A percentile compares a stretch with the other conserved stretches of the same genome.
Evolutionary conservation across 139 green algal genomes (phyloP).

Genomic region (Zygnema cylindricum): DNA sequence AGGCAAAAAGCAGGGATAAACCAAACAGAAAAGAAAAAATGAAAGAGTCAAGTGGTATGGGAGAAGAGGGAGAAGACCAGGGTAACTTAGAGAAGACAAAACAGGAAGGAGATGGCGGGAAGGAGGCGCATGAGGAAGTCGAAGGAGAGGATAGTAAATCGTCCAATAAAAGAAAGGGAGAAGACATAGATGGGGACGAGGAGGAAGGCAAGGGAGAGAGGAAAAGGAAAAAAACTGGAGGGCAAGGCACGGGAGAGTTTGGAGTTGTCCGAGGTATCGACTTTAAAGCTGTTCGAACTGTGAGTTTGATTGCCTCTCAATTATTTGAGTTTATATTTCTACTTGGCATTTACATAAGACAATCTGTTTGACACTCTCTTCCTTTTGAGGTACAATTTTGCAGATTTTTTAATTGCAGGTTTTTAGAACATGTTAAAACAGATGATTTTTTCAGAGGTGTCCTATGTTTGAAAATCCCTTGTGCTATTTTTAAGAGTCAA

Average conservation of each 20-base stretch:
- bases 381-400: too few species aligned
- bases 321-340: too few species aligned
- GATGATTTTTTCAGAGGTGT: too few species aligned
- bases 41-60: conserved; percentile 18
- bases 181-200: conserved; percentile 22
- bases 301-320: conserved; percentile 87
- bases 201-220: conserved; percentile 27
- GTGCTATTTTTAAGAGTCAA: too few species aligned
- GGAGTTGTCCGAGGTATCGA: conserved; percentile 94
- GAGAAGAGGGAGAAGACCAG: conserved; percentile 22
- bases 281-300: conserved; percentile 92
- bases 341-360: too few species aligned
- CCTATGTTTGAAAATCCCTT: too few species aligned
- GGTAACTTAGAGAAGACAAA: conserved; percentile 20
- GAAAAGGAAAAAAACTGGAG: conserved; percentile 23
- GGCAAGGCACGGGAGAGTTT: conserved; percentile 87
- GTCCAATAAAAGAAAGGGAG: too few species aligned
- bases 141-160: conserved; percentile 6
- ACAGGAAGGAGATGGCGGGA: not conserved
- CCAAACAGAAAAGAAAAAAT: too few species aligned
- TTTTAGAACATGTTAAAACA: too few species aligned
- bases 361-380: too few species aligned
- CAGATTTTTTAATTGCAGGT: too few species aligned
- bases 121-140: not conserved
- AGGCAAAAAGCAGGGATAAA: not conserved